Evolutionary conservation across 2,329 filamentous ascomycete species (phyloP).

Genomic region (Pseudocercospora musae): DNA sequence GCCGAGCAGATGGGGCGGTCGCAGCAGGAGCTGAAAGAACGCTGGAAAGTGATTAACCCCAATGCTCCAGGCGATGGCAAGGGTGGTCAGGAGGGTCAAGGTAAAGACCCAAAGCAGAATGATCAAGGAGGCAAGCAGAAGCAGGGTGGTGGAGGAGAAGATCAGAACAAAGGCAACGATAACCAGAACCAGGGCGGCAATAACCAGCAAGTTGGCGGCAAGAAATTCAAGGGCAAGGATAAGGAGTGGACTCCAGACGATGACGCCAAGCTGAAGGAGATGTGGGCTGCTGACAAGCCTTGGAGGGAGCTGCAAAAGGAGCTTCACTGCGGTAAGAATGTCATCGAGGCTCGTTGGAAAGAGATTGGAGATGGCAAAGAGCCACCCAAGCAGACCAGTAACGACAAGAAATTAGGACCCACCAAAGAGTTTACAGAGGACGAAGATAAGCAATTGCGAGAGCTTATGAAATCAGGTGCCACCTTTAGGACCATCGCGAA

Average conservation of each 20-base stretch:
- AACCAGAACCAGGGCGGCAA: conserved; percentile 1
- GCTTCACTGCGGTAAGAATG: conserved; percentile 14
- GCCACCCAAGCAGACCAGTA: conserved; percentile 4
- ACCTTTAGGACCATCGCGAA: conserved; percentile 13
- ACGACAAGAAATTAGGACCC: conserved; percentile 8
- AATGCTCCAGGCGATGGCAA: conserved; percentile 7
- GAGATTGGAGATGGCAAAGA: conserved; percentile 6
- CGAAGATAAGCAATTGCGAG: conserved; percentile 22
- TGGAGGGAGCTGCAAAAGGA: conserved; percentile 36
- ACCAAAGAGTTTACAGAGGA: conserved; percentile 18
- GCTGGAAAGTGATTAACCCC: conserved; percentile 15
- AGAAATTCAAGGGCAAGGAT: neutral
- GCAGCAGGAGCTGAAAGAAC: conserved; percentile 6
- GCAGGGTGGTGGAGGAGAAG: conserved; percentile 1
- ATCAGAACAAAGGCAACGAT: conserved; percentile 1
- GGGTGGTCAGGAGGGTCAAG: neutral
- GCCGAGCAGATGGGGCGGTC: conserved; percentile 12
- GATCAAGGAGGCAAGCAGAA: neutral
- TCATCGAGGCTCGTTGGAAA: neutral
- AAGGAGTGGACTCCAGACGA: conserved; percentile 35
- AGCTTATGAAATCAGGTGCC: neutral
- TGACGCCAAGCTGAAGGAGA: conserved; percentile 39
- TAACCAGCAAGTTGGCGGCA: conserved; percentile 1
- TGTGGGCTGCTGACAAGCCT: conserved; percentile 33
- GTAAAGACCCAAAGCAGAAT: conserved; percentile 1